Percentiles rank a stretch among this genome's conserved stretches.
Evolutionary conservation across 352 stramenopile genomes (phyloP).

Genomic region (Phytophthora ohioensis): DNA sequence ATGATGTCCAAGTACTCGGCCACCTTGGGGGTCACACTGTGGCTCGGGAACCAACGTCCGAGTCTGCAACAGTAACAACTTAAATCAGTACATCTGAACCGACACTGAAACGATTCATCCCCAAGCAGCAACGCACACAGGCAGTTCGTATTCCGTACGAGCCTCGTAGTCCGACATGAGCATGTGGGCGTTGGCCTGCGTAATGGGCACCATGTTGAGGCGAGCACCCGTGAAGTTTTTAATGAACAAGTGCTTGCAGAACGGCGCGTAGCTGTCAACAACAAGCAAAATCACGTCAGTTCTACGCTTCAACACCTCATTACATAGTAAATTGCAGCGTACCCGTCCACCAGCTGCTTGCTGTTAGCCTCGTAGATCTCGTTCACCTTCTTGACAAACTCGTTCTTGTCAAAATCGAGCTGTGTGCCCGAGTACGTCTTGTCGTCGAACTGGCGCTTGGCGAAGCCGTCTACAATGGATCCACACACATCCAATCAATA

Average conservation of each 20-base stretch:
- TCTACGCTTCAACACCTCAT: background rate
- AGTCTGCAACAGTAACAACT: conserved; percentile 47
- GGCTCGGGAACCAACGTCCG: conserved; percentile 92
- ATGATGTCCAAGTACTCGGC: conserved; percentile 98
- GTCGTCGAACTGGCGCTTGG: conserved; percentile 87
- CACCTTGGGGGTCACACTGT: conserved; percentile 86
- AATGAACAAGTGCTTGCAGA: conserved; percentile 99
- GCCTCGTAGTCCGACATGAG: conserved; percentile 95
- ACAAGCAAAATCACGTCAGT: conserved; percentile 10
- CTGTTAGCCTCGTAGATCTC: conserved; percentile 74
- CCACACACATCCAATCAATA: conserved; percentile 2
- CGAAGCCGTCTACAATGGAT: conserved; percentile 68
- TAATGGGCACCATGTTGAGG: conserved; percentile 93
- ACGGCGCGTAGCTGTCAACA: conserved; percentile 93
- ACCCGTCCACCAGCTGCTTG: conserved; percentile 81
- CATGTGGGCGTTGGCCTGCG: conserved; percentile 93
- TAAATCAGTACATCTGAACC: conserved; percentile 10
- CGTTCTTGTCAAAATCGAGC: conserved; percentile 73
- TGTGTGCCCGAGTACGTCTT: conserved; percentile 78
- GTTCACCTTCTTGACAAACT: conserved; percentile 87
- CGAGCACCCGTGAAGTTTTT: conserved; percentile 93
- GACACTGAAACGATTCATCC: background rate
- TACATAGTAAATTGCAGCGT: conserved; percentile 1
- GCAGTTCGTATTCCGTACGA: conserved; percentile 94
- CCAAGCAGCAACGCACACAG: conserved; percentile 71